Percentiles rank a stretch among this genome's conserved stretches.
Evolutionary conservation across 148 eudicot species (phyloP).

Genomic region (Persicaria tinctoria): DNA sequence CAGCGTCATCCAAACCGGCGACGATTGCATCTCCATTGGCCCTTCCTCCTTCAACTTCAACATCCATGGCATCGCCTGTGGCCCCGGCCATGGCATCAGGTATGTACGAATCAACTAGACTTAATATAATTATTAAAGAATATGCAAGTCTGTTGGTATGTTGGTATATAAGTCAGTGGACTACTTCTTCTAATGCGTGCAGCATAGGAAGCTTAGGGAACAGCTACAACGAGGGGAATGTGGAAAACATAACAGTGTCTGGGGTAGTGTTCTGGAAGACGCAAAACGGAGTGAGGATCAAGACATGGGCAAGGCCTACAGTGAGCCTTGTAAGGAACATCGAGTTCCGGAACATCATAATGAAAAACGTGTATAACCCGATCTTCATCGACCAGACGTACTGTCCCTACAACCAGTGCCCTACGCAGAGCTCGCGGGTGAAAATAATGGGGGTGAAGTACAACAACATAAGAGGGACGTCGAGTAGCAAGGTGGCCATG

Average conservation of each 20-base stretch:
- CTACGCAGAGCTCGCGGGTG: conserved; percentile 9
- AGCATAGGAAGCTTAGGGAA: conserved; percentile 52
- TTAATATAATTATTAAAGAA: no score
- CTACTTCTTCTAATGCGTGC: neutral
- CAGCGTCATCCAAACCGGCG: conserved; percentile 4
- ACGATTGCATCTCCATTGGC: conserved; percentile 15
- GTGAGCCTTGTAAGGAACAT: conserved; percentile 32
- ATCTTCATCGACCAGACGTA: conserved; percentile 46
- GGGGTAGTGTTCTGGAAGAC: conserved; percentile 24
- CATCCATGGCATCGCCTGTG: conserved; percentile 9
- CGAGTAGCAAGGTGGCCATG: neutral
- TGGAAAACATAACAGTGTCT: conserved; percentile 35
- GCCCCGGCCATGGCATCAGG: conserved; percentile 16
- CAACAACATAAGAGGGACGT: conserved; percentile 11
- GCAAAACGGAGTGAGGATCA: conserved; percentile 39
- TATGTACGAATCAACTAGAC: neutral
- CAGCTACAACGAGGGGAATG: conserved; percentile 27
- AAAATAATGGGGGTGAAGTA: neutral
- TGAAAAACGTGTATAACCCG: conserved; percentile 39
- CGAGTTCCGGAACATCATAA: conserved; percentile 28
- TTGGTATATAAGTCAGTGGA: neutral
- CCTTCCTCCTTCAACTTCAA: neutral
- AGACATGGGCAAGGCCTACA: conserved; percentile 46
- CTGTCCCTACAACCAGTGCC: conserved; percentile 35
- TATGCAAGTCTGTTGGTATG: no score